Base-by-base conservation (phyloP, 441 rosid species). In the Adansonia gregorii region DNA sequence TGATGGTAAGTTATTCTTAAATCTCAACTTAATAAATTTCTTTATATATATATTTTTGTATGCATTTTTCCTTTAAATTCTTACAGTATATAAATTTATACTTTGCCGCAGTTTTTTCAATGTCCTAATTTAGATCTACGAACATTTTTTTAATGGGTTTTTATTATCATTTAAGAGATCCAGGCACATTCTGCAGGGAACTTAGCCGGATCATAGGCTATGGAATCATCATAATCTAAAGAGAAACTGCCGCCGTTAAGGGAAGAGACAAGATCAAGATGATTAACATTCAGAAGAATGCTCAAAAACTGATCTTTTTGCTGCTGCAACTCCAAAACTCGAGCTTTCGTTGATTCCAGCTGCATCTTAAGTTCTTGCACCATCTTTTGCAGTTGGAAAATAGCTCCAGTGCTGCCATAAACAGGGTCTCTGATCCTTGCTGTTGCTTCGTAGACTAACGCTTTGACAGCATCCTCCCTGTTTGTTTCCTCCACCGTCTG, bases 391-490 rank as follows among this genome's bases (percentile, higher is more conserved):
- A 84, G 61, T 56, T 81, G 85, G 48, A 67, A 83, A 5, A 84
- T 80, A 22, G 86, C 70, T 19, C 87, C 82, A 0, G 83, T 75
- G 22, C 83, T 78, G 41, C 90, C 90, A 73, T 85, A 84, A 19
- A 87, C 87, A 6, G 87, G 87, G 66, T 85, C 90, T 65, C 86
- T 80, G 12, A 85, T 73, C 86, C 90, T 85, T 11, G 84, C 81
- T n/a, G 74, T 82, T 65, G 87, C 90, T 81, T 87, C 89, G 5
- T 83, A 83, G 48, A 82, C 82, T 19, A 87, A 73, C 22, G 85
- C 85, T 74, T 81, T 83, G 55, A 81, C 90, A 0, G 87, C 81
- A 66, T 87, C 90, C 19, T 83, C 90, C 70, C 87, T 80, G 60
- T 80, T 76, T 8, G 82, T 59, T 66, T 84, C 79, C 73, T 84